phyloP scores from a whole-genome alignment of 129 eudicot species.

The Tanacetum coccineum region DNA sequence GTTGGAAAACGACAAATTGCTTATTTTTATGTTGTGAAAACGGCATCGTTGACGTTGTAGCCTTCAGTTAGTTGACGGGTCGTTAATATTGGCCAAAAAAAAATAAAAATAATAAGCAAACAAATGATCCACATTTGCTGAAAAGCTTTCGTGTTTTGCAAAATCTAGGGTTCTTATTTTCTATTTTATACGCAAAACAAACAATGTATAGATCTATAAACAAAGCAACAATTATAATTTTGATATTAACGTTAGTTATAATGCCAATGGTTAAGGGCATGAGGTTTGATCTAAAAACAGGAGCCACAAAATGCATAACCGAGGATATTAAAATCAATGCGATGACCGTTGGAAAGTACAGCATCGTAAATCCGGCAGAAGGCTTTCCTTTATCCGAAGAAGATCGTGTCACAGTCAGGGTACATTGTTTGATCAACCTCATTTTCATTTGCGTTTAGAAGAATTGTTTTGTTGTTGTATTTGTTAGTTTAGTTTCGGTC shows the following conservation, averaged over 20 bases:
- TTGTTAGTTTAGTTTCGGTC: background rate
- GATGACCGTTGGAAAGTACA: constrained; percentile 73
- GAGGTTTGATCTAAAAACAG: constrained; percentile 60
- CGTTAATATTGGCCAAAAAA: constrained; percentile 26
- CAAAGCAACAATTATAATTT: constrained; percentile 9
- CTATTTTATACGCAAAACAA: constrained; percentile 7
- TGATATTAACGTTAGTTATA: constrained; percentile 22
- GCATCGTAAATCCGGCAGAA: constrained; percentile 46
- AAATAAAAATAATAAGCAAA: background rate
- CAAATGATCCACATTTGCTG: background rate
- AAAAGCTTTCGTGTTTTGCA: constrained; percentile 7
- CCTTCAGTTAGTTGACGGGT: constrained; percentile 19
- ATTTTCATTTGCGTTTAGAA: background rate
- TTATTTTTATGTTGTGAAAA: too few relatives aligned
- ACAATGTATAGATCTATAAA: constrained; percentile 32
- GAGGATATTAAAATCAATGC: constrained; percentile 56
- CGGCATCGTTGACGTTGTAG: constrained; percentile 11
- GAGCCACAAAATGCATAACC: constrained; percentile 61
- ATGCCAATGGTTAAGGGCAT: constrained; percentile 31
- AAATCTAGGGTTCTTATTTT: constrained; percentile 27
- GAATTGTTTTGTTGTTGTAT: background rate
- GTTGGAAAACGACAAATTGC: too few relatives aligned
- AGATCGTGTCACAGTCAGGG: constrained; percentile 61
- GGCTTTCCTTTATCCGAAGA: constrained; percentile 44
- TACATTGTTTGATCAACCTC: constrained; percentile 21